Conservation (phyloP, 306 rosid species). For the Ormosia emarginata region DNA sequence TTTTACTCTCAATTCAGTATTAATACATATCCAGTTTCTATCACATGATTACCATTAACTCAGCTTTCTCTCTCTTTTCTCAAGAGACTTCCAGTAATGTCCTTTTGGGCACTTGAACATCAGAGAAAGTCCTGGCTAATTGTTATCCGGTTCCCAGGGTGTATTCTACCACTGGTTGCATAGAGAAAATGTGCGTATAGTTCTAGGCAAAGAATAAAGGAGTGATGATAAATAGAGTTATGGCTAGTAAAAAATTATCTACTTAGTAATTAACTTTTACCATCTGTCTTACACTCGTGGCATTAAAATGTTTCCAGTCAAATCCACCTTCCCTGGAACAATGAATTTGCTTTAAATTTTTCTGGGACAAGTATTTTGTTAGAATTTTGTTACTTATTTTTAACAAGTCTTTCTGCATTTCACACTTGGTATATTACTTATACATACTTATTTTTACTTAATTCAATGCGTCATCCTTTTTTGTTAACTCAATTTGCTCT, state of each 20-base stretch:
- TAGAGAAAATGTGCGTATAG: neutral
- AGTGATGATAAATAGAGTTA: neutral
- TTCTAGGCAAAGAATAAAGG: neutral
- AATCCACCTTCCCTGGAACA: neutral
- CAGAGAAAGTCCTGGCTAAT: neutral
- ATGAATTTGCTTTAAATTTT: neutral
- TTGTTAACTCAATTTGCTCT: neutral
- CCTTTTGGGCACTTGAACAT: neutral
- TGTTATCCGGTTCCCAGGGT: neutral
- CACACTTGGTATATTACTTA: conserved; percentile 2
- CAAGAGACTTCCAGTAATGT: neutral
- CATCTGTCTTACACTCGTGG: neutral
- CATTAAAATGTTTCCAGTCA: neutral
- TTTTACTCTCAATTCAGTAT: too few relatives aligned
- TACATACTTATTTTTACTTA: neutral
- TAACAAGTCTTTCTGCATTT: neutral
- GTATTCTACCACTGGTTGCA: neutral
- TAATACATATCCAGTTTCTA: too few relatives aligned
- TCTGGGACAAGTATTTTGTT: neutral
- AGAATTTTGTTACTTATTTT: neutral
- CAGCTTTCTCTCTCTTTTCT: neutral
- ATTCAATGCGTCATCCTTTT: neutral
- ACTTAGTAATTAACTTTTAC: neutral
- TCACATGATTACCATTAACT: neutral
- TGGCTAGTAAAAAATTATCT: neutral